Evolutionary conservation across 2,329 filamentous ascomycete species (phyloP), one percentile per base, ranked within the genome.

Genomic region (Aspergillus sp.): DNA sequence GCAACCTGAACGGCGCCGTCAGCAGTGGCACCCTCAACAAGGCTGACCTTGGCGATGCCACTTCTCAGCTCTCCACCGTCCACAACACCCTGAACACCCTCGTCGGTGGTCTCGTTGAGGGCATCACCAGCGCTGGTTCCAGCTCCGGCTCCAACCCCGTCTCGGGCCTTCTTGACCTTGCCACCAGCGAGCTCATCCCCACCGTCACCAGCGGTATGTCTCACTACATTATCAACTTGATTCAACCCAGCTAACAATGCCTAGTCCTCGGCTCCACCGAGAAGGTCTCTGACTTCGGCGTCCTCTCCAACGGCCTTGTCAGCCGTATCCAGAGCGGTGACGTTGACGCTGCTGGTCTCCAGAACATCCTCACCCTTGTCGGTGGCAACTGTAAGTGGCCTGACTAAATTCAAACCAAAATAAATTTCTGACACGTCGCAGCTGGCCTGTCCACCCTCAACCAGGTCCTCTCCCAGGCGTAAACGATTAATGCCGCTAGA

Each of bases 121-220:
- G 27, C 27, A 31, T 31, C 27, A 11, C 27, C 27, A 9, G 27
- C 8, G 9, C 8, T 31, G 27, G 1, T 9, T 4, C 27, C 27
- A 3, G 27, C 27, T 11, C 27, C 27, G 11, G 3, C 27, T 31
- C 27, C 9, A 31, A 31, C 27, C 27, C 27, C 27, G 27, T 31
- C 27, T 31, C 27, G 41, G 43, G 19, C 37, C 35, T 55, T 14
- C 12, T 49, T 19, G 14, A 43, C 48, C 49, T 52, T 23, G 54
- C 49, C 33, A 55, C 52, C 17, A 40, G 43, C 17, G 64, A 8
- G 8, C 27, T 63, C 5, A 64, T 59, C 12, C 60, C 66, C 48
- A 35, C 37, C 37, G 56, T 47, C 44, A 46, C 62, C 11, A 60
- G 58, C 49, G 62, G 65, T 68, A 68, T 44, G 64, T 31, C 23